Evolutionary conservation across 306 rosid genomes (phyloP), one percentile per base, ranked within the genome.

Genomic region (Sechiopsis laciniata): DNA sequence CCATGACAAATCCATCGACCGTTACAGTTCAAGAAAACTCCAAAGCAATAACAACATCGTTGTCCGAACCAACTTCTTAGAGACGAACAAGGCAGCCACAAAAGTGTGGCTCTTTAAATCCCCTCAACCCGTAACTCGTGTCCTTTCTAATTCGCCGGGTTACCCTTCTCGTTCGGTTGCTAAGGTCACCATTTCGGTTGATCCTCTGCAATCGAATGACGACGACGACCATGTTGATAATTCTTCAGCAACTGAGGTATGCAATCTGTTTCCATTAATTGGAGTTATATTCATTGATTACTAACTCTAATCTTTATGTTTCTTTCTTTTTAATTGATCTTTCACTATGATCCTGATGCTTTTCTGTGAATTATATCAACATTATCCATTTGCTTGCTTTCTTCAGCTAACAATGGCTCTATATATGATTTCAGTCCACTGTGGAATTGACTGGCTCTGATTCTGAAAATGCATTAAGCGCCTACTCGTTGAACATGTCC

Each of bases 361-460:
- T 63, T 15, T 63, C 51, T 32, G n/a, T 63, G 70, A 63, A 63
- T n/a, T 15, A 50, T 22, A 6, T 71, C 22, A 26, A 5, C 37
- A 26, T 26, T 2, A 22, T 24, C 48, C 15, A 24, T 14, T 53
- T 16, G 26, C 29, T 50, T 71, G 14, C 15, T 52, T 53, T 52
- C 61, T 16, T 51, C 74, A 52, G 24, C 61, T 71, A 51, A 71
- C 60, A 26, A 16, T 46, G 40, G 15, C 32, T 50, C 71, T 53
- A 80, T 2, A 26, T 26, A 2, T 81, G 22, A 53, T 60, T 62
- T 75, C 84, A 90, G 96, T 92, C 88, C 78, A 85, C 96, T 29
- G 85, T 92, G 96, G 96, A 90, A 87, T 83, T 92, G 88, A 88
- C 95, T 78, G 88, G 74, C 62, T 62, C 85, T 52, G 87, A 88